phyloP scores from a whole-genome alignment of 768 basidiomycete genomes.

The Lentinula aciculospora region DNA sequence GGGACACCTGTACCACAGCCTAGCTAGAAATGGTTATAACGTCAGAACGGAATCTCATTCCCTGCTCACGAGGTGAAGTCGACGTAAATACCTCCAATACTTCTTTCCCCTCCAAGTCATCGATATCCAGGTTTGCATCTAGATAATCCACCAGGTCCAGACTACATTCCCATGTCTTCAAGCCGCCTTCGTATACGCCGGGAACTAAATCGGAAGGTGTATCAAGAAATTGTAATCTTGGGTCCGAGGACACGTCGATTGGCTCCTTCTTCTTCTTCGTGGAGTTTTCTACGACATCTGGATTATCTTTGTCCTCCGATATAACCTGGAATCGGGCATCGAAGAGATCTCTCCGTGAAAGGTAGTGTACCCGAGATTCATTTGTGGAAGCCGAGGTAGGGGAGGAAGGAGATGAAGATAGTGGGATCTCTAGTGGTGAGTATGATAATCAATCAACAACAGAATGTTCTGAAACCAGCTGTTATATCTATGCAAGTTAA shows the following conservation, averaged over 20 bases:
- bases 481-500: no score
- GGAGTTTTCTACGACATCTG: slow-evolving; percentile 17
- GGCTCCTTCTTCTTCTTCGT: slow-evolving; percentile 11
- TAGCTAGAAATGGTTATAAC: slow-evolving; percentile 39
- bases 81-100: slow-evolving; percentile 61
- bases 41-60: not conserved
- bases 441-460: no score
- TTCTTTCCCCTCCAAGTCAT: slow-evolving; percentile 37
- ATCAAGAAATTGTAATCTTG: slow-evolving; percentile 61
- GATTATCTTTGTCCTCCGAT: slow-evolving; percentile 31
- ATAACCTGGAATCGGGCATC: slow-evolving; percentile 96
- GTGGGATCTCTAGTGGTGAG: no score
- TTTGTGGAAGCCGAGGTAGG: no score
- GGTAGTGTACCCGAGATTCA: slow-evolving; percentile 3
- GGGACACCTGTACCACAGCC: slow-evolving; percentile 94
- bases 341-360: slow-evolving; percentile 84
- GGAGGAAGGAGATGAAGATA: no score
- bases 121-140: slow-evolving; percentile 22
- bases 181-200: slow-evolving; percentile 89
- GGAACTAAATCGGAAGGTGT: slow-evolving; percentile 88
- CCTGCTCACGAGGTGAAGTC: not conserved
- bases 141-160: slow-evolving; percentile 78
- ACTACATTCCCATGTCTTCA: slow-evolving; percentile 98
- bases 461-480: no score
- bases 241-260: slow-evolving; percentile 13